These are phyloP conservation scores for Podosphaera aphanis DNA, from an alignment of 2,329 filamentous ascomycete genomes.

Conservation along the genomic window DNA sequence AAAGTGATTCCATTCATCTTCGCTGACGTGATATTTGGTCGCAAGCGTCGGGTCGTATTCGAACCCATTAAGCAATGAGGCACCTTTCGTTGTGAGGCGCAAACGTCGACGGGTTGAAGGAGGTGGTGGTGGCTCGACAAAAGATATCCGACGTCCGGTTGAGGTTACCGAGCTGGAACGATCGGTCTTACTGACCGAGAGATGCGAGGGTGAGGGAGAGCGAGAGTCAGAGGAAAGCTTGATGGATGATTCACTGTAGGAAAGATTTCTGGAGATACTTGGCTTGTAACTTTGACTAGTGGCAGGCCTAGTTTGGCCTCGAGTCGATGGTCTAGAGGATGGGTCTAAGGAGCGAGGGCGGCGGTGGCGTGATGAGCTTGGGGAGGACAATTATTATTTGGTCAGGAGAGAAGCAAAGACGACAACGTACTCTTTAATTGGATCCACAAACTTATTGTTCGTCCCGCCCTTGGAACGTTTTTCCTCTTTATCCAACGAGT, in stretches of 20 bases:
- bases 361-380: neutral
- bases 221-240: neutral
- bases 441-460: constrained; percentile 1
- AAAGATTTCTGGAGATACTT: neutral
- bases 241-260: neutral
- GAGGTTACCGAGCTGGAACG: constrained; percentile 8
- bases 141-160: constrained; percentile 9
- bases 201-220: neutral
- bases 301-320: neutral
- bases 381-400: neutral
- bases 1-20: constrained; percentile 10
- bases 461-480: constrained; percentile 1
- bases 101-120: constrained; percentile 6
- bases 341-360: neutral
- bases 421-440: neutral
- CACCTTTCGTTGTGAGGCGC: constrained; percentile 8
- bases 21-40: constrained; percentile 9
- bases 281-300: neutral
- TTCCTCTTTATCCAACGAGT: neutral
- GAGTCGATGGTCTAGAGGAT: constrained; percentile 1
- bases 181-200: neutral
- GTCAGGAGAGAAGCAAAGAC: neutral
- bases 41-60: constrained; percentile 8
- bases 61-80: constrained; percentile 9
- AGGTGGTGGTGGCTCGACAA: constrained; percentile 7